Evolutionary conservation across 257 asterid species (phyloP).

Genomic region (Hygrophila difformis): DNA sequence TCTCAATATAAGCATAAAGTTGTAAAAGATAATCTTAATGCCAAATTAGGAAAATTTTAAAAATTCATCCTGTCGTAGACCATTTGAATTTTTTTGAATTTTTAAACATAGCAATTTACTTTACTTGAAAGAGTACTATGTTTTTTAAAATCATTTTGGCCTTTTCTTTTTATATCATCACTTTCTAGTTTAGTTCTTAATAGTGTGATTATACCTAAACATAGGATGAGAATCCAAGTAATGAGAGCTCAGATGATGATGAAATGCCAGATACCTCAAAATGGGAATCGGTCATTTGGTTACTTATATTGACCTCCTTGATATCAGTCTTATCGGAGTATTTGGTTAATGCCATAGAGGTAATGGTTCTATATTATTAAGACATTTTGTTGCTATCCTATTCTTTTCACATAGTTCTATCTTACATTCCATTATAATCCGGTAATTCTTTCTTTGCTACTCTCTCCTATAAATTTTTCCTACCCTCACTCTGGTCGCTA

Average conservation of each 20-base stretch:
- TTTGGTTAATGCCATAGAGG: slow-evolving; percentile 75
- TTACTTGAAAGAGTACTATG: too few species aligned
- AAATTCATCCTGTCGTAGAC: too few species aligned
- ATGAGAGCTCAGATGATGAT: slow-evolving; percentile 34
- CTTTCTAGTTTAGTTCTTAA: slow-evolving; percentile 12
- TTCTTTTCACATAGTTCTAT: background rate
- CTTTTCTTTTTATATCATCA: background rate
- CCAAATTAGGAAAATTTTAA: too few species aligned
- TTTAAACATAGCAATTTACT: too few species aligned
- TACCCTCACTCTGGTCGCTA: too few species aligned
- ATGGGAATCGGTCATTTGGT: slow-evolving; percentile 70
- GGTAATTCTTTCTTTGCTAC: background rate
- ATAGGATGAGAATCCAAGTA: slow-evolving; percentile 41
- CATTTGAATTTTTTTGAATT: too few species aligned
- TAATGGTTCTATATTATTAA: slow-evolving; percentile 14
- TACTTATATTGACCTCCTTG: slow-evolving; percentile 44
- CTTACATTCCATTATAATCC: background rate
- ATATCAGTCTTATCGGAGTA: slow-evolving; percentile 63
- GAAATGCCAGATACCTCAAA: slow-evolving; percentile 58
- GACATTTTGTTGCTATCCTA: background rate
- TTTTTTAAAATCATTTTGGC: too few species aligned
- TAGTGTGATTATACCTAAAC: slow-evolving; percentile 11
- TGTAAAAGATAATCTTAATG: too few species aligned
- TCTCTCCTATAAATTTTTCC: too few species aligned
- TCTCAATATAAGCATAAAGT: too few species aligned